A percentile compares a stretch with the other conserved stretches of the same genome.
These are phyloP conservation scores for Yarrowia sp. DNA, from an alignment of 805 yeast species.

Conservation along the genomic window DNA sequence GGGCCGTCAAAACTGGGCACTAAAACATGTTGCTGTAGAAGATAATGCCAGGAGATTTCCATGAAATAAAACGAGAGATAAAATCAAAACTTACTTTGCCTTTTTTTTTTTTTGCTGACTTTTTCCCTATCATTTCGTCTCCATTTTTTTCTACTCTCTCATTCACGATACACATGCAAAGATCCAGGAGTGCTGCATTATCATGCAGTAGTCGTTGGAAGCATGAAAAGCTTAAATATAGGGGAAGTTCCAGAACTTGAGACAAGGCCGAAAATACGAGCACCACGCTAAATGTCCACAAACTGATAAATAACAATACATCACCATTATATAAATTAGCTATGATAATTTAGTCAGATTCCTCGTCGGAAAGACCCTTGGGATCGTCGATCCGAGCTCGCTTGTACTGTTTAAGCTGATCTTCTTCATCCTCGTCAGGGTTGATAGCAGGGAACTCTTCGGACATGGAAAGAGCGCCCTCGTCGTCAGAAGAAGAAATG, in stretches of 20 bases:
- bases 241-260: neutral
- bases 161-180: neutral
- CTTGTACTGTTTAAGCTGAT: neutral
- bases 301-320: neutral
- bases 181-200: constrained; percentile 2
- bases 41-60: too few species aligned
- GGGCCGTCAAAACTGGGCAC: too few species aligned
- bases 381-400: neutral
- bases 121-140: too few species aligned
- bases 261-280: neutral
- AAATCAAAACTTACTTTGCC: too few species aligned
- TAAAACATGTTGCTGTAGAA: too few species aligned
- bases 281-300: neutral
- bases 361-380: neutral
- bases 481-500: neutral
- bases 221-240: neutral
- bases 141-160: neutral
- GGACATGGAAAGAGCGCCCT: neutral
- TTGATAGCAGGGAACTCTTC: constrained; percentile 1
- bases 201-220: neutral
- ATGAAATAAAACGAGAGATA: too few species aligned
- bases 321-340: neutral
- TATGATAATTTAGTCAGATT: neutral
- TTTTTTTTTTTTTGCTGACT: too few species aligned
- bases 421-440: neutral